Evolutionary conservation across 2,329 filamentous ascomycete genomes (phyloP), one percentile per base, ranked within the genome.

Genomic region (Drechslerella coelobrocha): DNA sequence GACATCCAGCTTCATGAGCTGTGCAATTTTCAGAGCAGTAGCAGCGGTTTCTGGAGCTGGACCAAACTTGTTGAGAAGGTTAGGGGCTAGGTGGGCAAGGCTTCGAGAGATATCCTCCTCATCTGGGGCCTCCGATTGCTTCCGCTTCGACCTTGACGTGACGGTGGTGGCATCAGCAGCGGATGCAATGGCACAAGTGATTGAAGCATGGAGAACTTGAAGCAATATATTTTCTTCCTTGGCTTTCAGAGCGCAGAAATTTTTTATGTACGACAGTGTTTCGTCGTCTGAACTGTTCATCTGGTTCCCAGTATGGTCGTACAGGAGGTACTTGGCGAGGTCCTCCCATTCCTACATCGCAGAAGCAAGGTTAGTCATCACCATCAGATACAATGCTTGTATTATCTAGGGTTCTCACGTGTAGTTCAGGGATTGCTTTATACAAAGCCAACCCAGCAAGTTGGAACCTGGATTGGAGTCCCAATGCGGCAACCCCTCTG

Each of bases 1-100:
- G 21, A 92, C 85, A 41, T 93, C 89, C 0, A 97, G 84, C 74
- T 96, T 90, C 21, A 99, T 86, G 39, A 90, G 86, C 76, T 93
- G 91, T 77, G 95, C 91, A 45, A 99, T 82, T 29, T 91, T 87
- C 23, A 99, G 83, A 48, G 97, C 92, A 23, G 90, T 86, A 8
- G 91, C 90, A 1, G 92, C 92, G 23, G 93, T 92, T 76, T 89
- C 88, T 14, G 94, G 89, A 26, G 90, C 85, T n/a, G 92, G 90
- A 3, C 94, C 93, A 75, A 92, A 99, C 77, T 97, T 97, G 79
- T 89, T 96, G 55, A 99, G 82, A 1, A 99, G 84, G 73, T 86
- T 88, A 0, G 94, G 94, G 59, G 97, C 93, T 12, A 90, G 83
- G 37, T 84, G 83, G 7, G 91, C 90, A 37, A 99, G 83, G n/a